phyloP scores from a whole-genome alignment of 2,329 filamentous ascomycete species.

The Phialophora chinensis region DNA sequence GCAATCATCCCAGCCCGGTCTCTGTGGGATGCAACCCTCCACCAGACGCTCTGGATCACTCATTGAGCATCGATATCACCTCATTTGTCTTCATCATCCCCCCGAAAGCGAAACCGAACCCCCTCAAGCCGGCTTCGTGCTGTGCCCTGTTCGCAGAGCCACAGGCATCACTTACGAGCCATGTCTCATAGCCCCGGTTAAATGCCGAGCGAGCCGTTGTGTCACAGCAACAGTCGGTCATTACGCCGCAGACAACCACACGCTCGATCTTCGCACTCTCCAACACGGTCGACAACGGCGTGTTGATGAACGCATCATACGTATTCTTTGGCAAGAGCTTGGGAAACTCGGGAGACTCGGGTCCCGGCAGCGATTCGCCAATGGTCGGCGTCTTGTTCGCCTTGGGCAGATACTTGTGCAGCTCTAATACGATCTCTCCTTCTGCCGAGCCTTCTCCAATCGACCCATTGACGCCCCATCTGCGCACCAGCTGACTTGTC shows the following conservation, averaged over 20 bases:
- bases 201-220: slow-evolving; percentile 49
- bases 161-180: slow-evolving; percentile 49
- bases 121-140: slow-evolving; percentile 45
- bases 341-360: slow-evolving; percentile 13
- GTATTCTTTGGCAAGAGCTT: slow-evolving; percentile 48
- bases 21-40: neutral
- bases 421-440: slow-evolving; percentile 43
- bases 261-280: slow-evolving; percentile 41
- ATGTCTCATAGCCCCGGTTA: slow-evolving; percentile 51
- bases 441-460: slow-evolving; percentile 43
- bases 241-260: slow-evolving; percentile 50
- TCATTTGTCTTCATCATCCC: slow-evolving; percentile 45
- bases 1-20: neutral
- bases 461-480: slow-evolving; percentile 47
- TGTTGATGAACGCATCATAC: slow-evolving; percentile 51
- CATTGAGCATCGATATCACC: slow-evolving; percentile 33
- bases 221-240: slow-evolving; percentile 52
- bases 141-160: slow-evolving; percentile 45
- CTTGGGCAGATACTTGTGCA: slow-evolving; percentile 36
- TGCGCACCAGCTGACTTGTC: slow-evolving; percentile 48
- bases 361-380: slow-evolving; percentile 22
- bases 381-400: slow-evolving; percentile 4
- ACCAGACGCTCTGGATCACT: neutral
- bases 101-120: slow-evolving; percentile 47
- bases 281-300: slow-evolving; percentile 42